These are phyloP conservation scores for Gossypium anomalum DNA, from an alignment of 345 rosid genomes.

Conservation along the genomic window DNA sequence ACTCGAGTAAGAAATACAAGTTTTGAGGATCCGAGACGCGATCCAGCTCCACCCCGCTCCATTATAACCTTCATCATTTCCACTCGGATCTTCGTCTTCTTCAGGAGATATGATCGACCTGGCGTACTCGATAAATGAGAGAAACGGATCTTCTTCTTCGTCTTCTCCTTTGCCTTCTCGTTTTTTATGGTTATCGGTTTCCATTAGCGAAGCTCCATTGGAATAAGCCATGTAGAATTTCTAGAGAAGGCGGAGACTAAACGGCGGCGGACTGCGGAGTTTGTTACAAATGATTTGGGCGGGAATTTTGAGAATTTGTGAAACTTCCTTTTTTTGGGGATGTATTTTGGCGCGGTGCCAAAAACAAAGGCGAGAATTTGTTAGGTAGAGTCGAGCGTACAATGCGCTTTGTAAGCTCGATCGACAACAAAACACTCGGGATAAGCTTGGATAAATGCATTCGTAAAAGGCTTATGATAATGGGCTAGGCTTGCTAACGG, in stretches of 20 bases:
- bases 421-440: neutral
- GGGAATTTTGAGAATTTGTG: conserved; percentile 2
- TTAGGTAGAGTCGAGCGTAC: neutral
- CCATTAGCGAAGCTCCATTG: conserved; percentile 33
- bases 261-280: neutral
- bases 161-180: conserved; percentile 20
- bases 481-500: neutral
- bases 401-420: neutral
- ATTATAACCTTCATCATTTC: conserved; percentile 17
- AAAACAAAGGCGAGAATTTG: neutral
- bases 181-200: conserved; percentile 14
- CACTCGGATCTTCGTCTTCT: conserved; percentile 28
- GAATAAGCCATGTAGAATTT: conserved; percentile 5
- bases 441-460: neutral
- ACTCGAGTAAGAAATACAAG: conserved; percentile 79
- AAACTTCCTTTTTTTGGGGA: neutral
- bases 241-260: neutral
- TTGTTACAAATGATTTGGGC: neutral
- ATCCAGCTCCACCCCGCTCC: conserved; percentile 90
- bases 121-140: conserved; percentile 70
- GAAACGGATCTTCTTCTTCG: conserved; percentile 53
- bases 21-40: conserved; percentile 64
- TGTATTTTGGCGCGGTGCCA: neutral
- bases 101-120: conserved; percentile 47
- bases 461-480: neutral